These are phyloP conservation scores for Suillus brevipes DNA, from an alignment of 768 basidiomycete genomes.

Conservation along the genomic window DNA sequence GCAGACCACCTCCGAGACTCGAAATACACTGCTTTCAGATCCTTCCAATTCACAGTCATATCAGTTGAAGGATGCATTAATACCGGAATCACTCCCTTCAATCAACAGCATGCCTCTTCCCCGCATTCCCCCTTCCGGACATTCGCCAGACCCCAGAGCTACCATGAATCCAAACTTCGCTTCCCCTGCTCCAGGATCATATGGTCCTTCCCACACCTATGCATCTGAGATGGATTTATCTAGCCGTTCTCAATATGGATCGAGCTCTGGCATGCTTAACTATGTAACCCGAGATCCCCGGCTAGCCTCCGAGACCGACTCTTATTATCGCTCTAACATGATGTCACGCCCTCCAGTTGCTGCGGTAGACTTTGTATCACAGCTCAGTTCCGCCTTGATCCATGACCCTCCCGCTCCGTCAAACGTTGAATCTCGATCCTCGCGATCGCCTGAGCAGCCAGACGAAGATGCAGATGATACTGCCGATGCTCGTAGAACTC, in stretches of 20 bases:
- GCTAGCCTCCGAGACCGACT: constrained; percentile 9
- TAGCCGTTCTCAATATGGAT: constrained; percentile 9
- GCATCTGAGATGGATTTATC: constrained; percentile 8
- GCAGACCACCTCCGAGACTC: constrained; percentile 13
- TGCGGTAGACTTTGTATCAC: constrained; percentile 9
- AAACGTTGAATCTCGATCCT: constrained; percentile 8
- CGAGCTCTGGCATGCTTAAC: constrained; percentile 1
- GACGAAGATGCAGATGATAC: constrained; percentile 6
- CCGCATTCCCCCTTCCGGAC: constrained; percentile 7
- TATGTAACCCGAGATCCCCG: constrained; percentile 10
- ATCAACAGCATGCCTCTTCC: constrained; percentile 25
- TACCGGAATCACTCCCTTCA: constrained; percentile 12
- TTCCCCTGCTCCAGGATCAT: constrained; percentile 7
- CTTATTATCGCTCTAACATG: not conserved
- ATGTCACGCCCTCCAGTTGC: constrained; percentile 1
- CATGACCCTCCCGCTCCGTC: constrained; percentile 6
- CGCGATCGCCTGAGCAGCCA: constrained; percentile 5
- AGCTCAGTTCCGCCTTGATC: constrained; percentile 13
- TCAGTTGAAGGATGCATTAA: not conserved
- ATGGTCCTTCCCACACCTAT: constrained; percentile 11
- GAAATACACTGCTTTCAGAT: constrained; percentile 8
- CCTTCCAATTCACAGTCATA: constrained; percentile 3
- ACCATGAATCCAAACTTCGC: constrained; percentile 3
- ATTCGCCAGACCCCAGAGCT: constrained; percentile 10
- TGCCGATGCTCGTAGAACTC: constrained; percentile 35